Percentiles rank a stretch among this genome's conserved stretches.
These are phyloP conservation scores for Gamarada debralockiae DNA, from an alignment of 495 filamentous ascomycete species.

Conservation along the genomic window DNA sequence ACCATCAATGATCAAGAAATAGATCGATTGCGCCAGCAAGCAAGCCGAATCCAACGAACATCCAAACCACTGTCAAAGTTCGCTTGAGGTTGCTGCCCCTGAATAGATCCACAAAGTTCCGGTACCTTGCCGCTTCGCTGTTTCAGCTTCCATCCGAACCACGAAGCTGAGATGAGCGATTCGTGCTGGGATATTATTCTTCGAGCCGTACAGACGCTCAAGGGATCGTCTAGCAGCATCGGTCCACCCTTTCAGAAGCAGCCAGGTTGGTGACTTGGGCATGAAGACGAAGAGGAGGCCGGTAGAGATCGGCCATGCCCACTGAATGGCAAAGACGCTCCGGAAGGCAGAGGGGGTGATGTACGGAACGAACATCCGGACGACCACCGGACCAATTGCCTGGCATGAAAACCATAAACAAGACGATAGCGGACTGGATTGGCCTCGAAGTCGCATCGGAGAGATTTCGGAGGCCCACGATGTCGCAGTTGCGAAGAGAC, in stretches of 20 bases:
- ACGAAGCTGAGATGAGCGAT: too few species aligned
- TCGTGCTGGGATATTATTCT: too few species aligned
- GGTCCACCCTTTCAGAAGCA: too few species aligned
- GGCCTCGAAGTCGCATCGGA: constrained; percentile 15
- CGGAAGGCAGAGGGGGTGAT: constrained; percentile 33
- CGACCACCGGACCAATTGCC: constrained; percentile 22
- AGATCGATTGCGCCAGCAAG: constrained; percentile 26
- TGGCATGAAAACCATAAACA: constrained; percentile 28
- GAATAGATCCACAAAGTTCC: constrained; percentile 8
- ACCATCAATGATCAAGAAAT: constrained; percentile 29
- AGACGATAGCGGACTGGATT: constrained; percentile 26
- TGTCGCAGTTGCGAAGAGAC: constrained; percentile 26
- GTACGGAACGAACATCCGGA: constrained; percentile 25
- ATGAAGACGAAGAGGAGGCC: constrained; percentile 35
- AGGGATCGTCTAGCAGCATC: too few species aligned
- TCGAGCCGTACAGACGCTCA: too few species aligned
- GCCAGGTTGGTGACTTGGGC: constrained; percentile 33
- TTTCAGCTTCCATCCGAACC: too few species aligned
- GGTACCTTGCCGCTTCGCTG: too few species aligned
- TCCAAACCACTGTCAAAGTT: constrained; percentile 25
- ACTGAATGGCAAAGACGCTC: constrained; percentile 52
- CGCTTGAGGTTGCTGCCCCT: constrained; percentile 23
- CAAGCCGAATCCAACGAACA: constrained; percentile 24
- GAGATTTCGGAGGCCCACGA: constrained; percentile 27
- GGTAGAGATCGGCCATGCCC: constrained; percentile 47